These are phyloP conservation scores for Juglanconis sp. DNA, from an alignment of 2,329 filamentous ascomycete genomes.

Conservation along the genomic window DNA sequence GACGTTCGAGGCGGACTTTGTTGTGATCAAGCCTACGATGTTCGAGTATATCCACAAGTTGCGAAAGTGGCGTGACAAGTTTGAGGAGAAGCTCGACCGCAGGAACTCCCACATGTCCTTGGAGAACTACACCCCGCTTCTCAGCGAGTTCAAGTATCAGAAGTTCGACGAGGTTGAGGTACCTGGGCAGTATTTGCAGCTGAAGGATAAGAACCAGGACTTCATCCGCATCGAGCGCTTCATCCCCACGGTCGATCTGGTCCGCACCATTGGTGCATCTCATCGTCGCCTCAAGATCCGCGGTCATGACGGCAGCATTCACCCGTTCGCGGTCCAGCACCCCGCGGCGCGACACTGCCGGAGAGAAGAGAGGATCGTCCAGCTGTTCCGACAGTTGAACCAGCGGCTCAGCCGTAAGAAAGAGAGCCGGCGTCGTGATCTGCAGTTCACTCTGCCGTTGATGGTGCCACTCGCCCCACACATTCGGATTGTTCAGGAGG, in stretches of 20 bases:
- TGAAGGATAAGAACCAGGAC: conserved; percentile 98
- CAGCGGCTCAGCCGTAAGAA: conserved; percentile 88
- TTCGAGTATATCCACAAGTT: conserved; percentile 97
- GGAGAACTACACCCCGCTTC: conserved; percentile 81
- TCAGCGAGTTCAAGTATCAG: conserved; percentile 95
- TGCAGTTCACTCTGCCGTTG: conserved; percentile 93
- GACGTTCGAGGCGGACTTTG: conserved; percentile 97
- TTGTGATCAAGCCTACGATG: conserved; percentile 93
- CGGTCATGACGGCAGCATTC: conserved; percentile 94
- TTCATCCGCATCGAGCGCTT: conserved; percentile 97
- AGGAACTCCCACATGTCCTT: conserved; percentile 70
- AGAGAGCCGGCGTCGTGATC: conserved; percentile 86
- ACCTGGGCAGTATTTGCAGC: conserved; percentile 92
- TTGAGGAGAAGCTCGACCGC: conserved; percentile 94
- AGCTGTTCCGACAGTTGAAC: conserved; percentile 97
- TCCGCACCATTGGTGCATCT: conserved; percentile 85
- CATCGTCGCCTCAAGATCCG: conserved; percentile 93
- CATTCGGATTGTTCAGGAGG: conserved; percentile 93
- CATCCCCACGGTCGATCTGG: conserved; percentile 88
- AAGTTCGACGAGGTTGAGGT: conserved; percentile 99
- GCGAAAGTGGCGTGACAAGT: conserved; percentile 92
- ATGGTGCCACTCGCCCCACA: conserved; percentile 95
- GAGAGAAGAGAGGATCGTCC: conserved; percentile 89
- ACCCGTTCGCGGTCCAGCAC: conserved; percentile 94
- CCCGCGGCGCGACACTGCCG: conserved; percentile 89